Evolutionary conservation across 2,329 filamentous ascomycete genomes (phyloP), one percentile per base, ranked within the genome.

Genomic region (Nannizziopsis barbatae): DNA sequence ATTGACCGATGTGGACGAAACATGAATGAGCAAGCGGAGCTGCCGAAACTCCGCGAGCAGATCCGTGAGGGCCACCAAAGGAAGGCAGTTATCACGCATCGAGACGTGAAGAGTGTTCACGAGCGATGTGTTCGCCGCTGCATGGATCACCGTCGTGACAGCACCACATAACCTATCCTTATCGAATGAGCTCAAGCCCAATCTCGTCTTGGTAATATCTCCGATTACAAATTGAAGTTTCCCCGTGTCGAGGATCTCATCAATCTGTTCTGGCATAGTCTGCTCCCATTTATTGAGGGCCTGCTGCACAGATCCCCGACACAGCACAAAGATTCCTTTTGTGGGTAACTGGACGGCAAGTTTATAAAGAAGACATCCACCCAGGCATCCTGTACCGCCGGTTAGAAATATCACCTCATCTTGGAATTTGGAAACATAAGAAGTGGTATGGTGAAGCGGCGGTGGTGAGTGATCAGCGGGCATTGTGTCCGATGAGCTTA

Each of bases 321-420:
- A 55, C 5, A 64, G 51, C 1, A 58, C 55, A 22, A 59, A 65
- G 14, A 65, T 60, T 31, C 57, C 63, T 22, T 52, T 56, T 1
- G 60, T 62, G 10, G 62, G 62, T 0, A 64, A 53, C 45, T 64
- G 62, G 15, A 61, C 35, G 9, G 61, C 56, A 33, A 65, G 35
- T 33, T 65, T 65, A 50, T 63, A 62, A 4, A 64, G 47, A 18
- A 65, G 60, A 48, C 60, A 62, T 20, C 61, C 61, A 10, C 62
- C 62, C 8, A 37, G 35, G 35, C 7, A 12, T 8, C 35, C 35
- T 15, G 35, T 37, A 12, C 35, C 17, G 35, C 35, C 35, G n/a
- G 35, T 37, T 12, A 37, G n/a, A 37, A 37, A 37, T 14, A 37
- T 17, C 35, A 37, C 35, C 35, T 37, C 9, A 12, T 14, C 35